phyloP scores from a whole-genome alignment of 768 basidiomycete genomes.

The Serendipita sp. region DNA sequence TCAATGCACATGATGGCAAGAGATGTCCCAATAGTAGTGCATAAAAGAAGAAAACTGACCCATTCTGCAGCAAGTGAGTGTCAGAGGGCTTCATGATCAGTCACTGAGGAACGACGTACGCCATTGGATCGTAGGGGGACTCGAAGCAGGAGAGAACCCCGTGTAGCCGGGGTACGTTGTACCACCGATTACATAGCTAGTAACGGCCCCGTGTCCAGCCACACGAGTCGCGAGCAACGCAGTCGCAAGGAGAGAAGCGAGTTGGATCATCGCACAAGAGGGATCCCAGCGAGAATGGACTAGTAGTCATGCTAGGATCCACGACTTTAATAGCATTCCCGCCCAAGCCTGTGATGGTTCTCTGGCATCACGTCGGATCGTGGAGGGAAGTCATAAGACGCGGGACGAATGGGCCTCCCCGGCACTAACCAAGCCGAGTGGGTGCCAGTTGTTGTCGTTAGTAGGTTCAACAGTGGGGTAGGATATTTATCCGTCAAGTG shows the following conservation, averaged over 20 bases:
- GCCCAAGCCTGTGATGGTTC: neutral
- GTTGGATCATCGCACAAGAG: neutral
- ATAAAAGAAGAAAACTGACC: too few species aligned
- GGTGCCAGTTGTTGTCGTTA: too few species aligned
- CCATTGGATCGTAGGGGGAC: neutral
- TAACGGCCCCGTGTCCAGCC: slow-evolving; percentile 12
- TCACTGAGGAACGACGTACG: neutral
- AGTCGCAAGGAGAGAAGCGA: neutral
- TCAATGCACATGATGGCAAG: neutral
- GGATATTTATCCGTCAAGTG: too few species aligned
- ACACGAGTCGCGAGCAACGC: neutral
- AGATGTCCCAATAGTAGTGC: neutral
- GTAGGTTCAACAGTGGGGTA: too few species aligned
- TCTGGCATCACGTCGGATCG: neutral
- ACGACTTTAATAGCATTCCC: too few species aligned
- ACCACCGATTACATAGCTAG: slow-evolving; percentile 4
- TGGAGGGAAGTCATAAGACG: neutral
- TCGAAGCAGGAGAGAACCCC: neutral
- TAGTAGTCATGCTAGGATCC: too few species aligned
- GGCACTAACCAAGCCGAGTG: too few species aligned
- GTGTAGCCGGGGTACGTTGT: slow-evolving; percentile 11
- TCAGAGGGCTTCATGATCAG: too few species aligned
- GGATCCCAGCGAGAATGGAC: neutral
- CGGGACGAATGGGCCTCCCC: too few species aligned
- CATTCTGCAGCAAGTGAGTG: too few species aligned